phyloP scores from a whole-genome alignment of 345 rosid species.

The Murraya paniculata region DNA sequence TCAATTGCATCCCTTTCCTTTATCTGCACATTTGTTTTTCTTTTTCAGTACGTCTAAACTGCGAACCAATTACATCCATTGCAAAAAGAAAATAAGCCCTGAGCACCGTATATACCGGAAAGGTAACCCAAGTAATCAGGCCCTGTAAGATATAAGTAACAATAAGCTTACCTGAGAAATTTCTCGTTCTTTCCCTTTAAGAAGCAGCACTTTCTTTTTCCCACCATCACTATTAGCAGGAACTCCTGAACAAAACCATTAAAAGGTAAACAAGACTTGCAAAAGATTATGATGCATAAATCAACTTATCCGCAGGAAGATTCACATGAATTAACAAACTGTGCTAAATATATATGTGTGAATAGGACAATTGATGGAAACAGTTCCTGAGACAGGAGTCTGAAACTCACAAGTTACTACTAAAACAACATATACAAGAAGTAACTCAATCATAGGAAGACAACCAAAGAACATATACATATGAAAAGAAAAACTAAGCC shows the following conservation, averaged over 20 bases:
- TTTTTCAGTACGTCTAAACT: background rate
- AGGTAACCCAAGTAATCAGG: background rate
- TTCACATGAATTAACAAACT: background rate
- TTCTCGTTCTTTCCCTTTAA: conserved; percentile 64
- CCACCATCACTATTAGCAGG: conserved; percentile 35
- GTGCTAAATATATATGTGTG: background rate
- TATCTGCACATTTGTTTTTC: background rate
- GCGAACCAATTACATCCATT: background rate
- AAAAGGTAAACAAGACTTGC: background rate
- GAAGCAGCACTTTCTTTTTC: conserved; percentile 54
- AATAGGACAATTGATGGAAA: background rate
- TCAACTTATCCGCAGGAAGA: background rate
- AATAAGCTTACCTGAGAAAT: conserved; percentile 42
- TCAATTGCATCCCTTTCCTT: background rate
- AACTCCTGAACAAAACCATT: conserved; percentile 35
- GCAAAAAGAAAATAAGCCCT: background rate
- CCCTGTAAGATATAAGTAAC: conserved; percentile 5
- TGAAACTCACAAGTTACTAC: background rate
- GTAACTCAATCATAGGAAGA: background rate
- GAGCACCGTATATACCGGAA: background rate
- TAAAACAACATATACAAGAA: background rate
- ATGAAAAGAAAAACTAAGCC: background rate
- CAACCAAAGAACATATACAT: background rate
- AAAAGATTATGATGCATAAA: background rate
- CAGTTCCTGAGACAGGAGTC: background rate